These are phyloP conservation scores for Clavispora santaluciae DNA, from an alignment of 805 yeast species.

Conservation along the genomic window DNA sequence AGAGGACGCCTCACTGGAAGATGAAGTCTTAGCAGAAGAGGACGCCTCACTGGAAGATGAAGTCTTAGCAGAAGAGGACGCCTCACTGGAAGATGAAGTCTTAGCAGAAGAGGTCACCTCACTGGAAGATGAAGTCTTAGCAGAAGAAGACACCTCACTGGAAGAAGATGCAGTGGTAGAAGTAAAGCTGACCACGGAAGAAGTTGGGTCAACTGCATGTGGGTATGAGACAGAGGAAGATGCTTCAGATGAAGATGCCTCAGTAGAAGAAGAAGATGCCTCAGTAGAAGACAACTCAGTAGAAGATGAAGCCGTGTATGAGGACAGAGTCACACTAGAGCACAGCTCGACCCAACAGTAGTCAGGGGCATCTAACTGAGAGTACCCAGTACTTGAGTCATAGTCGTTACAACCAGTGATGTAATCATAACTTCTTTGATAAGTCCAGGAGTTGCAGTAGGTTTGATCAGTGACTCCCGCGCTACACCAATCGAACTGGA, in stretches of 20 bases:
- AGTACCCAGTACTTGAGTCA: neutral
- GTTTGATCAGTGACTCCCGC: neutral
- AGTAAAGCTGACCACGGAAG: neutral
- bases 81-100: neutral
- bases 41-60: neutral
- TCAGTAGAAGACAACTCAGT: neutral
- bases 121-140: neutral
- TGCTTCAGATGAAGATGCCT: neutral
- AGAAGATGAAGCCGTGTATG: neutral
- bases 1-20: neutral
- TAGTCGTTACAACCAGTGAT: neutral
- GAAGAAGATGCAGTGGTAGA: neutral
- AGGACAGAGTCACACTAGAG: neutral
- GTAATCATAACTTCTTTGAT: neutral
- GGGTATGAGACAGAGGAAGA: neutral
- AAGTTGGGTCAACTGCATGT: neutral
- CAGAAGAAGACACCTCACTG: neutral
- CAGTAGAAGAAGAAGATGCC: neutral
- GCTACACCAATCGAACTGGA: constrained; percentile 1
- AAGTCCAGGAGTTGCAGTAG: neutral
- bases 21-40: neutral
- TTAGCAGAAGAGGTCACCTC: neutral
- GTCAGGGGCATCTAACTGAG: constrained; percentile 1
- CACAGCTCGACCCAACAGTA: neutral
- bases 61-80: neutral